Evolutionary conservation across 495 filamentous ascomycete genomes (phyloP).

Genomic region (Penicillium alfredii): DNA sequence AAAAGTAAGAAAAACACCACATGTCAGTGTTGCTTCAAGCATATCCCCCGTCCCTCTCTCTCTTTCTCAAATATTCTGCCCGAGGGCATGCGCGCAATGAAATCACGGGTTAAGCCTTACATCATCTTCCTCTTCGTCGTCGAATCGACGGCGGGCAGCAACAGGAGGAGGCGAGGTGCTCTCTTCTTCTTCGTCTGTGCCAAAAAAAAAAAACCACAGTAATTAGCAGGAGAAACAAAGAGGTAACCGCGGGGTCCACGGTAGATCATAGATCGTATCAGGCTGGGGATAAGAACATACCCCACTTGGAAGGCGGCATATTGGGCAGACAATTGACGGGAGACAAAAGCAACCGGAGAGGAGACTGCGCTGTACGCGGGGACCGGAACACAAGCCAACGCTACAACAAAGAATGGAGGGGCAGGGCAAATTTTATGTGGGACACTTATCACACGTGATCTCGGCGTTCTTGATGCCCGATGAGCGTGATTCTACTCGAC

Average conservation of each 20-base stretch:
- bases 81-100: neutral
- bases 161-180: constrained; percentile 58
- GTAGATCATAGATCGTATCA: too few relatives aligned
- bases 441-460: constrained; percentile 27
- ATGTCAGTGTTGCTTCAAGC: too few relatives aligned
- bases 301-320: constrained; percentile 49
- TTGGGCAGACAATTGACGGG: constrained; percentile 13
- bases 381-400: constrained; percentile 7
- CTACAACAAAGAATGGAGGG: constrained; percentile 23
- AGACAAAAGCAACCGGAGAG: constrained; percentile 6
- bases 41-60: too few relatives aligned
- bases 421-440: constrained; percentile 32
- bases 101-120: constrained; percentile 42
- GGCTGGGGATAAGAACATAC: constrained; percentile 38
- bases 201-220: constrained; percentile 7
- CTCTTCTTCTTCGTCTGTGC: constrained; percentile 62
- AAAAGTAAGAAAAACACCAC: too few relatives aligned
- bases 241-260: too few relatives aligned
- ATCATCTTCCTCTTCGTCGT: constrained; percentile 92
- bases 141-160: constrained; percentile 61
- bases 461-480: constrained; percentile 21
- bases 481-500: constrained; percentile 10
- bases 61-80: too few relatives aligned
- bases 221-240: constrained; percentile 1
- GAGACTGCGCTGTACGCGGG: constrained; percentile 15